These are phyloP conservation scores for Hebeloma cylindrosporum DNA, from an alignment of 768 basidiomycete genomes.

Conservation along the genomic window DNA sequence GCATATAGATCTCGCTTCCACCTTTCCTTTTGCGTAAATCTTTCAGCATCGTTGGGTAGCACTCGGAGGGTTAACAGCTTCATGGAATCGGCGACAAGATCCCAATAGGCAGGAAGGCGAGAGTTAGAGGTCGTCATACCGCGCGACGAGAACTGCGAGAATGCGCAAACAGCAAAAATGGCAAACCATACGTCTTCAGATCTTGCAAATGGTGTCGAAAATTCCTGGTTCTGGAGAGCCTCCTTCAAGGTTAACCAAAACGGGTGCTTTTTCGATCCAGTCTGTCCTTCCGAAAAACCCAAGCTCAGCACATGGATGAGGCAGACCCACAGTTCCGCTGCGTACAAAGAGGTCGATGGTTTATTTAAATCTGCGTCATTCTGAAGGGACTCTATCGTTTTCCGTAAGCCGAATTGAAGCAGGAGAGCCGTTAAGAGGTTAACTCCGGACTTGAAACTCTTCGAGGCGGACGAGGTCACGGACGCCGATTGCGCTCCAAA, in stretches of 20 bases:
- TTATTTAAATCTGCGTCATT: constrained; percentile 36
- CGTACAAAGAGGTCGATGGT: constrained; percentile 38
- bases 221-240: constrained; percentile 16
- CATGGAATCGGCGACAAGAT: constrained; percentile 56
- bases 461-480: constrained; percentile 16
- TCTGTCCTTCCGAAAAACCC: constrained; percentile 16
- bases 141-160: constrained; percentile 74
- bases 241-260: constrained; percentile 49
- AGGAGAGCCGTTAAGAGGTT: constrained; percentile 50
- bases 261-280: constrained; percentile 26
- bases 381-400: constrained; percentile 40
- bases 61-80: constrained; percentile 51
- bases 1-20: constrained; percentile 71
- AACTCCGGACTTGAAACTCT: constrained; percentile 29
- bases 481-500: constrained; percentile 24
- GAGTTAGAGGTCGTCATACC: constrained; percentile 36
- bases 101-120: constrained; percentile 63
- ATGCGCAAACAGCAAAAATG: constrained; percentile 65
- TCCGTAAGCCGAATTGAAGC: constrained; percentile 51
- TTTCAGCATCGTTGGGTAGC: constrained; percentile 43
- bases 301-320: constrained; percentile 57
- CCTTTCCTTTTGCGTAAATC: constrained; percentile 36
- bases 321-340: constrained; percentile 73
- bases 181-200: constrained; percentile 70
- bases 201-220: constrained; percentile 28